Base-by-base conservation (phyloP, 495 filamentous ascomycete species). In the Evernia prunastri region DNA sequence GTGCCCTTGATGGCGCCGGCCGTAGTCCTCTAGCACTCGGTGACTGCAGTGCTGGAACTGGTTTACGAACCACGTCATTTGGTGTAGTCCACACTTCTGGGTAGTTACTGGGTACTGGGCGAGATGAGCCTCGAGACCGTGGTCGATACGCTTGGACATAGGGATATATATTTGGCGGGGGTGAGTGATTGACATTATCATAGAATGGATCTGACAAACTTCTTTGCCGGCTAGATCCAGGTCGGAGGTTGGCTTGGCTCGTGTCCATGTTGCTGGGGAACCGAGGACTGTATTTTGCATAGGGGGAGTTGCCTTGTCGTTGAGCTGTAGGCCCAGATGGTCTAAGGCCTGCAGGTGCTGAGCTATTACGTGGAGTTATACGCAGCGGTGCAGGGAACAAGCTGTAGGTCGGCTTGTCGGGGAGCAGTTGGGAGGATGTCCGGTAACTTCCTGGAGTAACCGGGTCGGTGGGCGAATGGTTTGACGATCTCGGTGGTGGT, bases 171-270 rank as follows among this genome's bases (percentile, higher is more conserved):
- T 62, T 60, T 27, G 27, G 47, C 43, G 58, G 53, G 31, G 51
- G 33, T 4, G 57, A 36, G 23, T 43, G 49, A 36, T 54, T 51
- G 56, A 36, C 31, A 63, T 57, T 54, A 49, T 66, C 60, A 37
- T 66, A 63, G 23, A 71, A 71, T 0, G 69, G 69, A 64, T 69
- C 69, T 43, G 69, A 71, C 23, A 63, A 23, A n/a, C 57, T 56
- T 51, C 56, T 42, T 35, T 59, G 59, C 15, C 60, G 42, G 23
- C 33, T 47, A 36, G 59, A n/a, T 45, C 54, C 33, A n/a, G 64
- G 59, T 59, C 66, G 67, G 20, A 69, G 53, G 18, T 58, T 27
- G n/a, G 65, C 47, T 49, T 67, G 67, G 61, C 67, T 69, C 36
- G 69, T 68, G 39, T 69, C 67, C 49, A 68, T 23, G 27, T 49